Base-by-base conservation (phyloP, 2,329 filamentous ascomycete species). In the Cladobotryum mycophilum region DNA sequence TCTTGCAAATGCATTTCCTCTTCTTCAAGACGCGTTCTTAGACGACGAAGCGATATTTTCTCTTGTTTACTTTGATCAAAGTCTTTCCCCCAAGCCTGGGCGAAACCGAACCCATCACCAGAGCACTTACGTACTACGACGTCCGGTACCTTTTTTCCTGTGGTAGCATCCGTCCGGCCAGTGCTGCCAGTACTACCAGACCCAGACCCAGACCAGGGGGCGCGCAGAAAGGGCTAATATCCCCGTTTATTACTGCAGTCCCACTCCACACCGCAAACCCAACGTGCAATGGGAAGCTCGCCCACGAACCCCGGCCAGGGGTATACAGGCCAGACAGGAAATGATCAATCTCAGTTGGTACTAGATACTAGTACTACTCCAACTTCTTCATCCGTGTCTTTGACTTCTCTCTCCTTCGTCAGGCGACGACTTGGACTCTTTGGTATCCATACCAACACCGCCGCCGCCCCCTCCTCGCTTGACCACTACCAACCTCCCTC, bases 401-500 rank as follows among this genome's bases (percentile, higher is more conserved):
- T 42, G 17, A 8, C 41, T 20, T 15, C 37, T 40, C 17, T 25
- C 41, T 20, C 20, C 17, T 12, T 38, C 36, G 36, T 17, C 12
- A n/a, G 36, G 36, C 36, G 36, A 38, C 36, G 36, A 38, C 36
- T 8, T 17, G 5, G 36, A 38, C 36, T 38, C 36, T 17, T 38
- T 17, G 25, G 25, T 30, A n/a, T 38, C 36, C 36, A 38, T 38
- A n/a, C 15, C 41, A 18, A 18, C 18, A 22, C 15, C 9, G 22
- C 18, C 51, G 38, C 48, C 47, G 40, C 43, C 47, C 34, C 51
- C 45, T 44, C 49, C 47, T 38, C 38, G 51, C 53, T 48, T 55
- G 48, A 41, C 20, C 52, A 45, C 52, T 35, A 52, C 49, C 45
- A 47, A 41, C 51, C 37, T 47, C 45, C 54, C 54, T n/a, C 44